Conservation (phyloP, 2,329 filamentous ascomycete species). For the Colletotrichum tropicicola region DNA sequence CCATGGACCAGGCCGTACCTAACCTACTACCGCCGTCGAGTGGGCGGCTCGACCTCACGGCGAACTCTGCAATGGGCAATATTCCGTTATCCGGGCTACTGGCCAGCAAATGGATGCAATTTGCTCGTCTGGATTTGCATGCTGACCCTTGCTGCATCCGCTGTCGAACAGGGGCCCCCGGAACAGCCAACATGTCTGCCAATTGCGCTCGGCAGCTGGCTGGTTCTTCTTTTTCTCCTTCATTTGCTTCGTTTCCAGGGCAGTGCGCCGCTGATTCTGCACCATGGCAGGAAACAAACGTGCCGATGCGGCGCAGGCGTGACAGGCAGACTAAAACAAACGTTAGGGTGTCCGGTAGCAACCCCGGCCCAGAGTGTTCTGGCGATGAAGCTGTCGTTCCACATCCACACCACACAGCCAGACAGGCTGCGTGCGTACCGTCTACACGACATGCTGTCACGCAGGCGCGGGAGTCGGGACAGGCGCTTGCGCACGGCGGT, state of each 20-base stretch:
- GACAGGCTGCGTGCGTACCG: no score
- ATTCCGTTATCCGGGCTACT: constrained; percentile 23
- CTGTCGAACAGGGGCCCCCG: constrained; percentile 11
- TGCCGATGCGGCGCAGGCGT: constrained; percentile 3
- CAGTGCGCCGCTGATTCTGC: not conserved
- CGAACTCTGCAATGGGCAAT: constrained; percentile 2
- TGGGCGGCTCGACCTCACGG: not conserved
- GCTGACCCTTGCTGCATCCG: constrained; percentile 9
- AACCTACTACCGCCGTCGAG: no score
- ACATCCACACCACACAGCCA: no score
- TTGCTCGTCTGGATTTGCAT: constrained; percentile 23
- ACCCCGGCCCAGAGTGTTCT: not conserved
- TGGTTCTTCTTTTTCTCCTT: not conserved
- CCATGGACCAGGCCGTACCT: no score
- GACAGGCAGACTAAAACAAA: not conserved
- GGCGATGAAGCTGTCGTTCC: not conserved
- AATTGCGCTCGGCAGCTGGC: not conserved
- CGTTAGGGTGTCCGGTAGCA: not conserved
- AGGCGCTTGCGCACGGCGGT: no score
- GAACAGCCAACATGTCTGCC: constrained; percentile 6
- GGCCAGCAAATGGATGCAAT: constrained; percentile 20
- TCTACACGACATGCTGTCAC: no score
- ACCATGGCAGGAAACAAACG: not conserved
- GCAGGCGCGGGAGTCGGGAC: no score
- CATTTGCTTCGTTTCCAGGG: not conserved